These are phyloP conservation scores for Cenchrus purpureus DNA, from an alignment of 176 grass and related monocot genomes.

Conservation along the genomic window DNA sequence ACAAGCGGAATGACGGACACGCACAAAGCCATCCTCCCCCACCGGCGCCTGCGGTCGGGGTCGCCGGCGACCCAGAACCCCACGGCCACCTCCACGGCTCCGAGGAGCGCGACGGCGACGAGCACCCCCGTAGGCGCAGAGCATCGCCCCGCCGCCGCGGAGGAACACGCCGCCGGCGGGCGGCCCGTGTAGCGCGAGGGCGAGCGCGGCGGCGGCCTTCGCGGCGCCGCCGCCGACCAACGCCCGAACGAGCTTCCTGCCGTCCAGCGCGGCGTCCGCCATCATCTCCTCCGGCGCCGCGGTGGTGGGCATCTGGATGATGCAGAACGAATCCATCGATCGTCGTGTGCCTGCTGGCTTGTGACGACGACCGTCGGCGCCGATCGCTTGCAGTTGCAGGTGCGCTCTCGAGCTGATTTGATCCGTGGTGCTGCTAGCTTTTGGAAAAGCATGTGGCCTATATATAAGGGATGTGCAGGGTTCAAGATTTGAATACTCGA, in stretches of 20 bases:
- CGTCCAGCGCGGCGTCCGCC: constrained; percentile 13
- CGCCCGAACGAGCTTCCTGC: neutral
- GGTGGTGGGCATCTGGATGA: constrained; percentile 21
- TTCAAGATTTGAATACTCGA: too few species aligned
- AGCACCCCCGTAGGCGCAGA: constrained; percentile 20
- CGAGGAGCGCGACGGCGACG: neutral
- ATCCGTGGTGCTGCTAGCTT: too few species aligned
- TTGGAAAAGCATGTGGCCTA: neutral
- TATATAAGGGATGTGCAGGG: neutral
- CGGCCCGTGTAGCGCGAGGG: constrained; percentile 1
- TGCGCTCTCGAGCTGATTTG: neutral
- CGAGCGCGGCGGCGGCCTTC: neutral
- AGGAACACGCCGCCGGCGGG: constrained; percentile 38
- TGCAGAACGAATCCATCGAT: constrained; percentile 18
- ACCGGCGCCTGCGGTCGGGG: neutral
- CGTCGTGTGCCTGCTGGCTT: neutral
- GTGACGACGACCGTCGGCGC: neutral
- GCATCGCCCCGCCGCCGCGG: neutral
- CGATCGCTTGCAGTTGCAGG: neutral
- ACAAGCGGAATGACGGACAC: constrained; percentile 28
- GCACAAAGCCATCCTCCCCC: neutral
- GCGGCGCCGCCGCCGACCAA: constrained; percentile 16
- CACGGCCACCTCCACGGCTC: neutral
- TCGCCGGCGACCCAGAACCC: constrained; percentile 30
- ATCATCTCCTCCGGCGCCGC: neutral